Evolutionary conservation across 2,329 filamentous ascomycete species (phyloP).

Genomic region (Dothiorella sarmentorum): DNA sequence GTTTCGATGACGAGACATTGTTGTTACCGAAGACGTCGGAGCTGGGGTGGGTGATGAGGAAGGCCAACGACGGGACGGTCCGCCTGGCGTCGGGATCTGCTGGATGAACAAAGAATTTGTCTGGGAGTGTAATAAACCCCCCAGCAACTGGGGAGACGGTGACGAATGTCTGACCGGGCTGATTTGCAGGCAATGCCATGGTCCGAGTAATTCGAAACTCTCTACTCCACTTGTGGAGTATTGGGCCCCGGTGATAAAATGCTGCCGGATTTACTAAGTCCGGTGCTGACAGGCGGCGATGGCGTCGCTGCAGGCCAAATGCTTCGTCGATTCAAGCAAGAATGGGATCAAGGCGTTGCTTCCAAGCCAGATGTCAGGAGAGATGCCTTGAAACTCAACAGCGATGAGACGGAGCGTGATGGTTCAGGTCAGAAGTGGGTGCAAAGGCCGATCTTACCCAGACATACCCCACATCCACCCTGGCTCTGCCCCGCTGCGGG

Average conservation of each 20-base stretch:
- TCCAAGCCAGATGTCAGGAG: not conserved
- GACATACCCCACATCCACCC: conserved; percentile 9
- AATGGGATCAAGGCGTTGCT: not conserved
- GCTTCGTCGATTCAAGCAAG: not conserved
- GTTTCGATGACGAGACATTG: conserved; percentile 20
- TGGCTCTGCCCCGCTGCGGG: conserved; percentile 9
- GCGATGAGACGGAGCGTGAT: not conserved
- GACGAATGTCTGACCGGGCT: conserved; percentile 28
- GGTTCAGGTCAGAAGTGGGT: not conserved
- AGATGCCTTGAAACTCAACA: not conserved
- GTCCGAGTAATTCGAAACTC: not conserved
- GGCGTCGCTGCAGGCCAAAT: too few species aligned
- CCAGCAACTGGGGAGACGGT: conserved; percentile 32
- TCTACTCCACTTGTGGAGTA: not conserved
- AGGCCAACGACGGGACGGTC: conserved; percentile 53
- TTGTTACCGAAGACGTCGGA: conserved; percentile 19
- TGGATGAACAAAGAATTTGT: conserved; percentile 46
- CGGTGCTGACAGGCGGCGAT: not conserved
- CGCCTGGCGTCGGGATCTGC: conserved; percentile 42
- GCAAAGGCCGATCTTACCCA: too few species aligned
- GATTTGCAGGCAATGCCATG: conserved; percentile 22
- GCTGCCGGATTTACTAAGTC: not conserved
- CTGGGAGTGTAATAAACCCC: conserved; percentile 46
- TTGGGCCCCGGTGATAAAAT: not conserved
- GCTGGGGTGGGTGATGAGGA: conserved; percentile 50